Conservation (phyloP, 2,329 filamentous ascomycete species). For the Ophidiomyces ophidiicola region DNA sequence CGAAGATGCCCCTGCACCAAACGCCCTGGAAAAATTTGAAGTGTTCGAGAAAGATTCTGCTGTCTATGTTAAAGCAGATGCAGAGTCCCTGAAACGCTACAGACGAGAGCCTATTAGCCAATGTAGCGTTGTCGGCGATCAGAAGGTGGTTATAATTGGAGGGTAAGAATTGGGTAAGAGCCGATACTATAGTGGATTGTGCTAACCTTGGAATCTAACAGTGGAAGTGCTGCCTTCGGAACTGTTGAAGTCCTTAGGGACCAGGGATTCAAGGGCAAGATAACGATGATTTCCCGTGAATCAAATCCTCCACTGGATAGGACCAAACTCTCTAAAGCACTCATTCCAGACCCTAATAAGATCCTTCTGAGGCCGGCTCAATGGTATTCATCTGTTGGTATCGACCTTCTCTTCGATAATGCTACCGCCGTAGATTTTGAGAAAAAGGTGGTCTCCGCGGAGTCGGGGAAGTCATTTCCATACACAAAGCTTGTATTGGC, state of each 20-base stretch:
- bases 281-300: conserved; percentile 76
- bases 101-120: conserved; percentile 62
- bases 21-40: conserved; percentile 72
- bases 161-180: conserved; percentile 36
- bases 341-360: conserved; percentile 70
- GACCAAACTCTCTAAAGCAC: conserved; percentile 87
- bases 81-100: conserved; percentile 63
- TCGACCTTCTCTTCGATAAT: conserved; percentile 45
- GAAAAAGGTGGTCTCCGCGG: conserved; percentile 60
- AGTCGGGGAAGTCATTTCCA: conserved; percentile 54
- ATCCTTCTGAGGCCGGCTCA: conserved; percentile 62
- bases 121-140: conserved; percentile 46
- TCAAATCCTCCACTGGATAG: conserved; percentile 81
- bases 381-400: conserved; percentile 57
- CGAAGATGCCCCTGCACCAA: conserved; percentile 83
- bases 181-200: neutral
- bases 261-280: conserved; percentile 62
- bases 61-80: conserved; percentile 73
- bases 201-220: conserved; percentile 16
- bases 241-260: conserved; percentile 71
- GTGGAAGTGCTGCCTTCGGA: conserved; percentile 73
- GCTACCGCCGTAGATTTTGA: conserved; percentile 68
- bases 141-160: conserved; percentile 71
- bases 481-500: conserved; percentile 88
- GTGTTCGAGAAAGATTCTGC: conserved; percentile 68